Conservation (phyloP, 192 early-diverging fungal species). For the Coemansia sp. region DNA sequence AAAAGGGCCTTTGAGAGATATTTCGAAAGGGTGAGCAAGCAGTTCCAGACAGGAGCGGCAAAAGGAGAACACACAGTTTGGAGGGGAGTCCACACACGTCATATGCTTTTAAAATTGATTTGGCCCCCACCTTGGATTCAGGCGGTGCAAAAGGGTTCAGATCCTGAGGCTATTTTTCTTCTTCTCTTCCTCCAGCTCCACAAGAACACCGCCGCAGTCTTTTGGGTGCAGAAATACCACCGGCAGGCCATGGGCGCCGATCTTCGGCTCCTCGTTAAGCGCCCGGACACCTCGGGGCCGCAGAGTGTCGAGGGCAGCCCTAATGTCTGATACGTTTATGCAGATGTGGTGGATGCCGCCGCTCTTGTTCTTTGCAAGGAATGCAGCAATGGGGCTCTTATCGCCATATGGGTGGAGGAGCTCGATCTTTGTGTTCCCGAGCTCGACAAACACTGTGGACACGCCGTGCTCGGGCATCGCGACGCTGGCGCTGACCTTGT, state of each 20-base stretch:
- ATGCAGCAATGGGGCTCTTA: constrained; percentile 74
- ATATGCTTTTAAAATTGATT: not conserved
- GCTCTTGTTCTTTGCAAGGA: constrained; percentile 74
- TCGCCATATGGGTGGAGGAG: constrained; percentile 73
- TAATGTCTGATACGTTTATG: constrained; percentile 72
- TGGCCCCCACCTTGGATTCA: too few species aligned
- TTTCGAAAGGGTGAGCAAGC: not conserved
- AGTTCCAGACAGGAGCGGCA: not conserved
- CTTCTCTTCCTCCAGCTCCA: constrained; percentile 63
- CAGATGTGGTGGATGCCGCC: constrained; percentile 87
- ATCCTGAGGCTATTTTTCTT: not conserved
- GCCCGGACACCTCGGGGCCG: constrained; percentile 63
- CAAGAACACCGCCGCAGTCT: constrained; percentile 79
- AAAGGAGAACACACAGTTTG: too few species aligned
- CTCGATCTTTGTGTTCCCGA: constrained; percentile 88
- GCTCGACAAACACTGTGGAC: constrained; percentile 80
- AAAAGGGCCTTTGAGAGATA: not conserved
- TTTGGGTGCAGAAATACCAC: constrained; percentile 83
- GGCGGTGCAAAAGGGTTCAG: too few species aligned
- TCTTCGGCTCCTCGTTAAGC: constrained; percentile 72
- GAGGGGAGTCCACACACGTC: not conserved
- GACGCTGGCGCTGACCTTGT: constrained; percentile 66
- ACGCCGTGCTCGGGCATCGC: constrained; percentile 81
- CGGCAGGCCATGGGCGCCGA: constrained; percentile 78
- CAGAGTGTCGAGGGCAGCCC: constrained; percentile 65